Evolutionary conservation across 106 monocot species (phyloP), one percentile per base, ranked within the genome.

Genomic region (Apostasia shenzhenica): DNA sequence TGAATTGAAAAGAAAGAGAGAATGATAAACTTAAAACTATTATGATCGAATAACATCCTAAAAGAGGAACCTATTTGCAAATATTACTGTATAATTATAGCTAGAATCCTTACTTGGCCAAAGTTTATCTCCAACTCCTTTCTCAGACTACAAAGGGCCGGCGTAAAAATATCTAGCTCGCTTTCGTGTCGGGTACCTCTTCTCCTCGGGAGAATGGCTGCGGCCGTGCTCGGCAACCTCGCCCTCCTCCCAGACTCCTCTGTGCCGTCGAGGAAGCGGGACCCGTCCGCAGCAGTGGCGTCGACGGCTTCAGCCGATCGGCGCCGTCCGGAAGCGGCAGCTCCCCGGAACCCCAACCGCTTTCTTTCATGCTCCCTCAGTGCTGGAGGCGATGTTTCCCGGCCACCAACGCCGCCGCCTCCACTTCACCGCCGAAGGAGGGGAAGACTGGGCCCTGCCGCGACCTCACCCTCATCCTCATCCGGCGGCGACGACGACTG

Each of bases 401-500:
- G 4, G 8, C 40, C 39, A 10, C 46, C 54, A 56, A 68, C 50
- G 48, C 68, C 47, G 58, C 14, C 57, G 41, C 9, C 37, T 5
- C 38, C 54, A 42, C 54, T 39, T 61, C 7, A 49, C 50, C 42
- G 50, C 26, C 54, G 73, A 4, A 66, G 54, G 76, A 77, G 56
- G 53, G 57, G 53, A 14, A 57, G 9, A 57, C 59, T 4, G n/a
- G 44, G 60, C 3, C 56, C 54, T n/a, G 49, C 9, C 0, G 55
- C 42, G 7, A 73, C 54, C 1, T 38, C 51, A 9, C 38, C 55
- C 13, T 45, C 67, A 38, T 41, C 46, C 5, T 54, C 55, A 2
- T 57, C 45, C 48, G 72, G 67, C 41, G 70, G 55, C 8, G 77
- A 67, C 6, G 75, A 47, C 13, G 78, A 81, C 26, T 81, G 83